Conservation (phyloP, 306 rosid genomes). For the Malus sieversii region DNA sequence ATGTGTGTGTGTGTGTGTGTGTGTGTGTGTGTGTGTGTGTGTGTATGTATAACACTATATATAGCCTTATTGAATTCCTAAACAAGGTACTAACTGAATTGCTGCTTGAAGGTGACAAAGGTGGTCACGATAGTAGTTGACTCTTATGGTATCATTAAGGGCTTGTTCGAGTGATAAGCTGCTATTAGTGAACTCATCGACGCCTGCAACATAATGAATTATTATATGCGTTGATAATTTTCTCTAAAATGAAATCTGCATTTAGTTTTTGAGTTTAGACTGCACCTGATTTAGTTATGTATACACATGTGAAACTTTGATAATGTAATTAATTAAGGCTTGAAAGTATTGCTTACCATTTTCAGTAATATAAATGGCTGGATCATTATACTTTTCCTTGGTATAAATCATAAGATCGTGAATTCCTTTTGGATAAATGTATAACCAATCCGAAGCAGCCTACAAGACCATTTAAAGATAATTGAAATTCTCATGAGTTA, state of each 20-base stretch:
- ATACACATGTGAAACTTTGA: not conserved
- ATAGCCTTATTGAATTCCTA: not conserved
- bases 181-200: conserved; percentile 14
- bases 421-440: conserved; percentile 26
- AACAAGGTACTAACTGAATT: conserved; percentile 9
- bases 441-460: conserved; percentile 26
- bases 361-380: conserved; percentile 32
- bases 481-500: not conserved
- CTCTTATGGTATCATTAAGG: conserved; percentile 17
- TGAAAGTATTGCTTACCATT: conserved; percentile 17
- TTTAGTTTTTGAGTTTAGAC: not conserved
- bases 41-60: no score
- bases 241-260: not conserved
- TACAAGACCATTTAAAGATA: not conserved
- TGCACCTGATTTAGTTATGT: no score
- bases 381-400: conserved; percentile 26
- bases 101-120: conserved; percentile 16
- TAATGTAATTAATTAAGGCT: not conserved
- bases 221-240: not conserved
- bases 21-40: no score
- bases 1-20: no score
- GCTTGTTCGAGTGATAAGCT: conserved; percentile 16
- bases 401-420: conserved; percentile 23
- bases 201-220: conserved; percentile 4
- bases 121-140: conserved; percentile 20